Evolutionary conservation across 768 basidiomycete genomes (phyloP), one percentile per base, ranked within the genome.

Genomic region (Auricularia sp.): DNA sequence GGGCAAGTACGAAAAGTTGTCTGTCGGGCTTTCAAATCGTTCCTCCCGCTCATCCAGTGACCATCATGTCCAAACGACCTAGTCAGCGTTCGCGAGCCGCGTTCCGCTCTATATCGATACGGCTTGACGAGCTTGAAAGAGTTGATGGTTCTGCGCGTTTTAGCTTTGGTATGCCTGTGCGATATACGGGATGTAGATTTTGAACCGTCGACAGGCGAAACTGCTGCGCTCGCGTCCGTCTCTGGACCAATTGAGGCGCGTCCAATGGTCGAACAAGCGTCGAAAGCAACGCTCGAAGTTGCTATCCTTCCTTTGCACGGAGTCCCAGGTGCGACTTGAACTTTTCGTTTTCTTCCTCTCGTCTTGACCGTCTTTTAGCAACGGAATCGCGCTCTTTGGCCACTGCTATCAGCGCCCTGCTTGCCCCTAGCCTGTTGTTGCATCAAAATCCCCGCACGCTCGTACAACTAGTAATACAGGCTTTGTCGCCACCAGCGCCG

Each of bases 181-280:
- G 5, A 6, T 35, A 44, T 62, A 29, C 16, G 8, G 36, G 33
- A 36, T 6, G 11, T 6, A 34, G 11, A 39, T 14, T 12, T 1
- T 18, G 5, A 11, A n/a, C 12, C 23, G 36, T 7, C 36, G n/a
- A 16, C 69, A 72, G 87, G 79, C 21, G 67, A 74, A 3, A 79
- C 77, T 3, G 65, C 71, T n/a, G 71, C 85, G 3, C 73, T 91
- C 21, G 84, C 87, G 7, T 91, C 91, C 3, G 72, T 91, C 42
- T 90, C 89, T 14, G 91, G 92, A 0, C 92, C 92, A 21, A 86
- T 92, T 56, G 86, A 92, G 67, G 87, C 87, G 61, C 81, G 90
- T 18, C 77, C 85, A 7, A 82, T 84, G 3, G 74, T 81, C 7
- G 92, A 93, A 75, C 80, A 84, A 36, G 83, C 91, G 10, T 85